Evolutionary conservation across 805 yeast species (phyloP).

Genomic region (Schizosaccharomyces osmophilus): DNA sequence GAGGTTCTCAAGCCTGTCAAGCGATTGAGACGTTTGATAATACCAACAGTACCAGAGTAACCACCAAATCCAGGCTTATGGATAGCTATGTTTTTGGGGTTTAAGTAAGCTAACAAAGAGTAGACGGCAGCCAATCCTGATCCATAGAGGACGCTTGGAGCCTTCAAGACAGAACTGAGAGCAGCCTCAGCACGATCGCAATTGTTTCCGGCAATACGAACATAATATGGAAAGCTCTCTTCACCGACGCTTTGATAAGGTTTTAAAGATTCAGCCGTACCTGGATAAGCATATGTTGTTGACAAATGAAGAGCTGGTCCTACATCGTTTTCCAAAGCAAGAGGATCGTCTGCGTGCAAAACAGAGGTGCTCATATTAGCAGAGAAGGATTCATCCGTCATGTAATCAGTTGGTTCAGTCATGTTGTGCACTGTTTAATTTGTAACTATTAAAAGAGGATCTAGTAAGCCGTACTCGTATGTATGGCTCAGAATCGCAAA

Average conservation of each 20-base stretch:
- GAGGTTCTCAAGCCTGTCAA: conserved; percentile 31
- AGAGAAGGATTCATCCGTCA: background rate
- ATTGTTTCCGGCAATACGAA: conserved; percentile 55
- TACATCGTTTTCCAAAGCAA: conserved; percentile 14
- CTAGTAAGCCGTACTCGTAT: too few relatives aligned
- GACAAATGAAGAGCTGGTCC: conserved; percentile 63
- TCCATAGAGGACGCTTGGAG: conserved; percentile 42
- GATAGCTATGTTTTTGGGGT: conserved; percentile 52
- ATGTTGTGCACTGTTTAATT: too few relatives aligned
- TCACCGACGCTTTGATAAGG: conserved; percentile 12
- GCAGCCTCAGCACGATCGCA: conserved; percentile 42
- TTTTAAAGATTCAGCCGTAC: conserved; percentile 30
- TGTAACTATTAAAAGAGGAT: too few relatives aligned
- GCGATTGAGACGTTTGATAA: conserved; percentile 36
- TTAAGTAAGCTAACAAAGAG: conserved; percentile 42
- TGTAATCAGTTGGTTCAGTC: too few relatives aligned
- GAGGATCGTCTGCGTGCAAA: conserved; percentile 49
- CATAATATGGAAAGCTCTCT: conserved; percentile 22
- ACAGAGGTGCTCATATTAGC: conserved; percentile 3
- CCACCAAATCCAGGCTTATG: conserved; percentile 26
- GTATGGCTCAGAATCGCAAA: too few relatives aligned
- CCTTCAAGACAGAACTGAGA: conserved; percentile 33
- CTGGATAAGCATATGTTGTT: conserved; percentile 48
- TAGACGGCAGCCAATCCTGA: conserved; percentile 65
- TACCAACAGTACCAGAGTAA: conserved; percentile 66